A percentile compares a stretch with the other conserved stretches of the same genome.
phyloP scores from a whole-genome alignment of 148 eudicot species.

The Amaranthus palmeri region DNA sequence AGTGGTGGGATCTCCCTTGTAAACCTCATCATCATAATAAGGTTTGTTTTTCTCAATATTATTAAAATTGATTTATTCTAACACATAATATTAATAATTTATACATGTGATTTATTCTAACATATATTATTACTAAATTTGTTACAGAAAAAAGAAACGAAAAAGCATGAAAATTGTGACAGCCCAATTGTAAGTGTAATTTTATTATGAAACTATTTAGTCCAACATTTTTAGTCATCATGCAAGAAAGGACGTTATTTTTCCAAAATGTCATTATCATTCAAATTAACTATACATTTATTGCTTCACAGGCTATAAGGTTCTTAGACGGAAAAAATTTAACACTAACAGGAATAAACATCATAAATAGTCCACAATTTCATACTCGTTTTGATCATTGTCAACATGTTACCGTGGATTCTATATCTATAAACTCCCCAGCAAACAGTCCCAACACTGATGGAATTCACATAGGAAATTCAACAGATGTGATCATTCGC shows the following conservation, averaged over 20 bases:
- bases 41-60: too few species aligned
- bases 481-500: constrained; percentile 55
- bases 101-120: too few species aligned
- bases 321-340: constrained; percentile 62
- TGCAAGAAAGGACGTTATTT: too few species aligned
- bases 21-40: too few species aligned
- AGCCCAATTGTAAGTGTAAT: constrained; percentile 79
- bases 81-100: too few species aligned
- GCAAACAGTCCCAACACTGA: constrained; percentile 80
- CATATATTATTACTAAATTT: too few species aligned
- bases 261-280: background rate
- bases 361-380: constrained; percentile 84
- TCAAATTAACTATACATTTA: background rate
- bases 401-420: constrained; percentile 50
- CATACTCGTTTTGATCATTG: constrained; percentile 76
- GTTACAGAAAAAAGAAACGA: constrained; percentile 78
- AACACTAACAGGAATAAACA: constrained; percentile 50
- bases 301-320: constrained; percentile 55
- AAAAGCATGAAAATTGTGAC: constrained; percentile 69
- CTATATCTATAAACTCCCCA: constrained; percentile 58
- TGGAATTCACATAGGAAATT: constrained; percentile 88
- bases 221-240: too few species aligned
- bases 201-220: background rate
- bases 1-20: too few species aligned
- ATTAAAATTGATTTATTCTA: too few species aligned